Evolutionary conservation across 2,329 filamentous ascomycete genomes (phyloP).

Genomic region (Arachnopeziza araneosa): DNA sequence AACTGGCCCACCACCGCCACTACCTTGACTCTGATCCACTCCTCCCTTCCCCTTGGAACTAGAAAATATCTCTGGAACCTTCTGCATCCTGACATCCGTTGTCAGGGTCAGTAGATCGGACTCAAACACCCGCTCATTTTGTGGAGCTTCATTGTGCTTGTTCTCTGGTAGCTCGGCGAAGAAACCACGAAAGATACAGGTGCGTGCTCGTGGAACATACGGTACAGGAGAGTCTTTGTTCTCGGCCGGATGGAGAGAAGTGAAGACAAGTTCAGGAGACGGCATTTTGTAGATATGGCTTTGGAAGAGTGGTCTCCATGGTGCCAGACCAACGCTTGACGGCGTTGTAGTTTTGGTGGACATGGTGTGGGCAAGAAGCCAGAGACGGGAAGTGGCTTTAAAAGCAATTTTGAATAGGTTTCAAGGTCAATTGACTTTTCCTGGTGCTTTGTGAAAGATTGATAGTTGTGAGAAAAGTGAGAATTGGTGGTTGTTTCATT

Average conservation of each 20-base stretch:
- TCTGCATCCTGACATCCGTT: conserved; percentile 83
- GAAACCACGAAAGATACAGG: conserved; percentile 80
- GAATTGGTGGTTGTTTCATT: neutral
- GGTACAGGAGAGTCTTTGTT: conserved; percentile 32
- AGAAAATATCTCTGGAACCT: conserved; percentile 65
- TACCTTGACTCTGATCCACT: conserved; percentile 40
- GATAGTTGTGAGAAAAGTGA: neutral
- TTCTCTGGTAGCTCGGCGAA: conserved; percentile 70
- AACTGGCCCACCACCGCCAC: conserved; percentile 62
- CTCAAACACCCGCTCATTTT: conserved; percentile 66
- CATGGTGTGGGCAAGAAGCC: conserved; percentile 28
- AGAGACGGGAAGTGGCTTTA: conserved; percentile 20
- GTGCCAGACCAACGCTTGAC: conserved; percentile 21
- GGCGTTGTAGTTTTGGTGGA: conserved; percentile 23
- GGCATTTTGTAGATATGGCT: conserved; percentile 32
- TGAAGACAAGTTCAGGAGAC: conserved; percentile 36
- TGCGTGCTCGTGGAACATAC: conserved; percentile 55
- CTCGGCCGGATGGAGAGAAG: conserved; percentile 38
- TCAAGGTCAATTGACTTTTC: neutral
- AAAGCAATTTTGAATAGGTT: conserved; percentile 26
- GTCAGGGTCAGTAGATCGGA: conserved; percentile 79
- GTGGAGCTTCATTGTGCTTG: conserved; percentile 64
- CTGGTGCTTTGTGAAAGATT: neutral
- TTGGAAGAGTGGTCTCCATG: conserved; percentile 32
- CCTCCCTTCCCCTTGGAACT: conserved; percentile 42